Evolutionary conservation across 1,284 basidiomycete species (phyloP).

Genomic region (Cutaneotrichosporon sp.): DNA sequence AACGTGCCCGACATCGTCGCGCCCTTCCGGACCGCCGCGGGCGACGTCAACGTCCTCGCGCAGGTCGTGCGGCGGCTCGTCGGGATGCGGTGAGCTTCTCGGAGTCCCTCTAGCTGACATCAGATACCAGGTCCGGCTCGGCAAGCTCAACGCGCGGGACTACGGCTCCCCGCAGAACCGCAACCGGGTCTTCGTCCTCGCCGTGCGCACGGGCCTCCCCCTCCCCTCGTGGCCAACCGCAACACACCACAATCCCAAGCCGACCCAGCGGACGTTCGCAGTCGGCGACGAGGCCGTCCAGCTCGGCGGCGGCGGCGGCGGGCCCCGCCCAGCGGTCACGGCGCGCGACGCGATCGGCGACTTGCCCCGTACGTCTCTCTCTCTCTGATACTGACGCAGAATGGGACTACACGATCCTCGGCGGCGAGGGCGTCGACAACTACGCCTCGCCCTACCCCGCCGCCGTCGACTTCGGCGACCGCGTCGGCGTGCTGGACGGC

Average conservation of each 20-base stretch:
- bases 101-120: background rate
- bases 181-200: conserved; percentile 34
- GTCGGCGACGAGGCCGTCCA: conserved; percentile 12
- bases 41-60: conserved; percentile 4
- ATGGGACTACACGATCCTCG: no score
- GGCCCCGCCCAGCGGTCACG: conserved; percentile 25
- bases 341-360: conserved; percentile 33
- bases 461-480: background rate
- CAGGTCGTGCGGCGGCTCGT: conserved; percentile 24
- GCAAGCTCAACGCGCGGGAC: conserved; percentile 27
- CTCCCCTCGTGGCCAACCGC: conserved; percentile 35
- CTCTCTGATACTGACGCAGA: background rate
- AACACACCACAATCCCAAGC: conserved; percentile 32
- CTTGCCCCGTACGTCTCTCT: conserved; percentile 21
- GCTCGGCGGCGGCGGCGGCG: background rate
- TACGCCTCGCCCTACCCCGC: no score
- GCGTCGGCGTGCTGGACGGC: conserved; percentile 16
- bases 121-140: conserved; percentile 35
- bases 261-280: conserved; percentile 9
- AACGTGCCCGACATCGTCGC: conserved; percentile 32
- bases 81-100: conserved; percentile 10
- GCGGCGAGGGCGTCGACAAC: no score
- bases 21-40: conserved; percentile 21
- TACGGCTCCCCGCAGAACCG: conserved; percentile 41
- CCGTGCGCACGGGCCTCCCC: conserved; percentile 26